Evolutionary conservation across 345 rosid species (phyloP).

Genomic region (Schrenkiella parvula): DNA sequence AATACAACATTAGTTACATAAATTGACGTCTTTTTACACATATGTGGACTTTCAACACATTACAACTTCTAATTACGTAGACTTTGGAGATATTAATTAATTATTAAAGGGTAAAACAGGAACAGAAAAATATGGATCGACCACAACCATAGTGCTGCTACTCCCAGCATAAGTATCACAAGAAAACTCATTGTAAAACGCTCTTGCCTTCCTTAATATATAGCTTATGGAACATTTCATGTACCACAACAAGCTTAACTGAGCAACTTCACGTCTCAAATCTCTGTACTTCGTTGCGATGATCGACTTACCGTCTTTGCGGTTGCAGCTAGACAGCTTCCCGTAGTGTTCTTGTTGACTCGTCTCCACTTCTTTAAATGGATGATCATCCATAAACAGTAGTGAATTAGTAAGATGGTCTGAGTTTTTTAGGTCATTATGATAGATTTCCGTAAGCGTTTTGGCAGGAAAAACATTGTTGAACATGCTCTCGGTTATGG

Average conservation of each 20-base stretch:
- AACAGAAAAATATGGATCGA: slow-evolving; percentile 45
- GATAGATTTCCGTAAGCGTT: not conserved
- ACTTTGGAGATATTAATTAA: not conserved
- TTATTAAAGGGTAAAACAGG: slow-evolving; percentile 35
- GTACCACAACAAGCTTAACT: slow-evolving; percentile 33
- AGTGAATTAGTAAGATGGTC: not conserved
- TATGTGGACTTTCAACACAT: slow-evolving; percentile 16
- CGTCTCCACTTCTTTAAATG: not conserved
- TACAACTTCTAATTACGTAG: not conserved
- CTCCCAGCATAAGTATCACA: slow-evolving; percentile 27
- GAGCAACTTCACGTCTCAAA: slow-evolving; percentile 23
- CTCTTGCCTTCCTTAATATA: slow-evolving; percentile 42
- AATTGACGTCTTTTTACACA: not conserved
- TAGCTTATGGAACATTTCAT: slow-evolving; percentile 37
- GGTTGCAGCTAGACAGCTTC: not conserved
- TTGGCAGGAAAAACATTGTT: not conserved
- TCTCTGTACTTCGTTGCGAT: not conserved
- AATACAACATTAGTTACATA: not conserved
- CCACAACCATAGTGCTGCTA: slow-evolving; percentile 3
- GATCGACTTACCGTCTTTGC: not conserved
- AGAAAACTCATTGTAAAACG: slow-evolving; percentile 43
- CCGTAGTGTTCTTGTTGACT: slow-evolving; percentile 1
- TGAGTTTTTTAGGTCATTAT: not conserved
- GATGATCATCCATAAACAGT: not conserved
- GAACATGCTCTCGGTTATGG: slow-evolving; percentile 15